Percentiles rank a stretch among this genome's conserved stretches.
Evolutionary conservation across 139 green algal species (phyloP).

Genomic region (Chlorella sp.): DNA sequence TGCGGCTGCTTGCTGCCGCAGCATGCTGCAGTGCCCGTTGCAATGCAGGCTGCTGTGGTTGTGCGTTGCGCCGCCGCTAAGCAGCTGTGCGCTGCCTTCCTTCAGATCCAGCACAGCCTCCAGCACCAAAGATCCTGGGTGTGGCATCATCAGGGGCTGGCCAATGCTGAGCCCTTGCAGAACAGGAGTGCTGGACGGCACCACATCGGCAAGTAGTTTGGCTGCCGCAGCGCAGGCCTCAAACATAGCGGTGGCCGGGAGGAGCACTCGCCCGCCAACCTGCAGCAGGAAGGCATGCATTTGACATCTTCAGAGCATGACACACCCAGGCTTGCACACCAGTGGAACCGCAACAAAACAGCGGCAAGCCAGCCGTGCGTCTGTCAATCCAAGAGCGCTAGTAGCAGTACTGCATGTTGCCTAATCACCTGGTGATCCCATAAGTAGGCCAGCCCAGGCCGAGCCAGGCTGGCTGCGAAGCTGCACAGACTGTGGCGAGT

Average conservation of each 20-base stretch:
- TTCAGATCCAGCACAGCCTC: neutral
- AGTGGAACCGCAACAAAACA: too few relatives aligned
- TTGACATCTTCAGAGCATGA: neutral
- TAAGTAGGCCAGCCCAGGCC: conserved; percentile 31
- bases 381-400: too few relatives aligned
- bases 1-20: too few relatives aligned
- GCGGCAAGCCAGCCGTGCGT: too few relatives aligned
- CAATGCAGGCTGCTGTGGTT: too few relatives aligned
- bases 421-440: conserved; percentile 45
- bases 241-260: conserved; percentile 46
- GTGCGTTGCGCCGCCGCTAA: too few relatives aligned
- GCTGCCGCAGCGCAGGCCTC: conserved; percentile 1
- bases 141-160: neutral
- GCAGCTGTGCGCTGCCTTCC: neutral
- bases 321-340: too few relatives aligned
- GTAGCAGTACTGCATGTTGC: too few relatives aligned
- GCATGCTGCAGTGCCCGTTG: too few relatives aligned
- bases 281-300: neutral
- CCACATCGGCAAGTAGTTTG: neutral
- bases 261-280: conserved; percentile 28
- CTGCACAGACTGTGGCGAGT: neutral
- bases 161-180: conserved; percentile 6
- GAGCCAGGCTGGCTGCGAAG: neutral
- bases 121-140: neutral
- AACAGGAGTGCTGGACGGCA: neutral